Evolutionary conservation across 305 asterid genomes (phyloP), one percentile per base, ranked within the genome.

Genomic region (Lippia alba): DNA sequence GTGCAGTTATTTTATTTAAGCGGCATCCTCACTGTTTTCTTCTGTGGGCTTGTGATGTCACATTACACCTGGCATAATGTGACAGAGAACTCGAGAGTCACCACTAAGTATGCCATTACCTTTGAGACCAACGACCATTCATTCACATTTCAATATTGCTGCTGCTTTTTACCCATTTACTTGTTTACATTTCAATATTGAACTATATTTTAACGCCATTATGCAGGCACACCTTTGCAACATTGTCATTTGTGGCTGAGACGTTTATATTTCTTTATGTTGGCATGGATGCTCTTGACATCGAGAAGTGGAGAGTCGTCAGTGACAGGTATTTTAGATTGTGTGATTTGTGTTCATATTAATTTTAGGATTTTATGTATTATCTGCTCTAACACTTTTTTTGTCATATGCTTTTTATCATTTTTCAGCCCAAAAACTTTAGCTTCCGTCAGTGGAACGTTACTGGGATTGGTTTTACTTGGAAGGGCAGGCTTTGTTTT

Each of bases 401-500:
- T 55, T 57, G 49, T 18, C 59, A 24, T 40, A 30, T 53, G 56
- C 46, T 34, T 12, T 60, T 12, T 67, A 67, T 69, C 33, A 49
- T 32, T 72, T 71, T 74, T 68, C 92, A 92, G 96, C 76, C 92
- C 92, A 5, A 86, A 82, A 76, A 83, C 88, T 65, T 90, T 94
- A 17, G 68, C 83, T 53, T 74, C 82, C 4, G 89, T 79, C 61
- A 92, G 96, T 75, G 87, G 91, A 56, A 85, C 85, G 51, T 81
- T 92, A 66, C 79, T 92, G 80, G 92, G 95, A 62, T 73, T 92
- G 77, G 67, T 86, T 69, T 70, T 89, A 84, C 74, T 82, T 44
- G 97, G 96, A 69, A 82, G 98, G 79, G 98, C 97, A 70, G 92
- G 95, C 58, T 90, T 92, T 71, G 96, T 92, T 70, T 90, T 92